A percentile compares a stretch with the other conserved stretches of the same genome.
Evolutionary conservation across 2,329 filamentous ascomycete species (phyloP).

Genomic region (Ophiostoma triangulosporum): DNA sequence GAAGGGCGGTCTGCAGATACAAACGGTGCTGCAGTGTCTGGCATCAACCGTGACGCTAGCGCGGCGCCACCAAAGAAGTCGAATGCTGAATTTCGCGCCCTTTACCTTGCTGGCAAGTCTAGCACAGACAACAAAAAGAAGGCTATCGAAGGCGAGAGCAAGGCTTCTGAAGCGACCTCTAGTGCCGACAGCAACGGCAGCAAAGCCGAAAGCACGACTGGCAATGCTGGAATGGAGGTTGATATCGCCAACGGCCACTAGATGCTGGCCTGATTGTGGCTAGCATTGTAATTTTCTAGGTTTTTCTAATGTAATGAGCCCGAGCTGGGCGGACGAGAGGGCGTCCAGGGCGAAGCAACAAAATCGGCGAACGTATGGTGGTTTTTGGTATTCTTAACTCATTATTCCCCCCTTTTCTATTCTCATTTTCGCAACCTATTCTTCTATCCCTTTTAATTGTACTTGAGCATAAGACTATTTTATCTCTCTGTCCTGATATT

Average conservation of each 20-base stretch:
- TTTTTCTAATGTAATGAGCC: neutral
- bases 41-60: constrained; percentile 13
- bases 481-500: neutral
- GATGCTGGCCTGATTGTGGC: neutral
- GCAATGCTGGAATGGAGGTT: constrained; percentile 7
- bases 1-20: constrained; percentile 11
- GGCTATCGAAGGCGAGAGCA: neutral
- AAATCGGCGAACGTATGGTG: constrained; percentile 3
- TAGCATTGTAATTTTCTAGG: neutral
- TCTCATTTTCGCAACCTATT: constrained; percentile 7
- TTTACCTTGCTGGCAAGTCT: constrained; percentile 16
- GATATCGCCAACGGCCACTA: constrained; percentile 9
- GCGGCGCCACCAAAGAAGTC: constrained; percentile 15
- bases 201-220: constrained; percentile 8
- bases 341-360: neutral
- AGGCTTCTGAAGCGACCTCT: neutral
- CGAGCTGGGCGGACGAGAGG: too few species aligned
- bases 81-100: constrained; percentile 20
- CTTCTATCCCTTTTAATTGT: neutral
- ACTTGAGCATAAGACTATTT: neutral
- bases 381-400: neutral
- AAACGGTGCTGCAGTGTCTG: constrained; percentile 8
- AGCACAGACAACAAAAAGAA: neutral
- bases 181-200: neutral
- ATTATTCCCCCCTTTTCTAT: neutral